Percentiles rank a stretch among this genome's conserved stretches.
Conservation (phyloP, 208 protist species). For the Crithidia bombi region DNA sequence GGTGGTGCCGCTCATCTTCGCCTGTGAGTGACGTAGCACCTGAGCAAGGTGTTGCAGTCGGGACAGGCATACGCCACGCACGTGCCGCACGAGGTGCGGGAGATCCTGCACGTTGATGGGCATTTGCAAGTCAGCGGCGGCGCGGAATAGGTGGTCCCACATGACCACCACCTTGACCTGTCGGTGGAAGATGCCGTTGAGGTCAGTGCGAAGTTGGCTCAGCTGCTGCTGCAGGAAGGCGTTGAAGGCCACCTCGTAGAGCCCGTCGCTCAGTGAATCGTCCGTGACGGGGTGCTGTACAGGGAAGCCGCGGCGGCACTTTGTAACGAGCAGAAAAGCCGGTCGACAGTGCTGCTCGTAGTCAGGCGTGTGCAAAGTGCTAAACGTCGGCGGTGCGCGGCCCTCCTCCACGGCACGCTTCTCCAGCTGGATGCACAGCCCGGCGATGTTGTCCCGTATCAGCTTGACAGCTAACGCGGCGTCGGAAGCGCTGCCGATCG, state of each 20-base stretch:
- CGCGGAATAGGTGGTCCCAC: constrained; percentile 65
- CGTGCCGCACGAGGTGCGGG: constrained; percentile 45
- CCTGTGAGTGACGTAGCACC: constrained; percentile 37
- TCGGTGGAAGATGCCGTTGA: constrained; percentile 52
- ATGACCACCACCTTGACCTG: constrained; percentile 61
- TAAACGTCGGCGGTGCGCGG: constrained; percentile 40
- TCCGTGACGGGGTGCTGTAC: constrained; percentile 9
- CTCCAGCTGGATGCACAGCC: constrained; percentile 73
- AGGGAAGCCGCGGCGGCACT: constrained; percentile 42
- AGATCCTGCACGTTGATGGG: constrained; percentile 40
- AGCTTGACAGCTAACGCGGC: constrained; percentile 30
- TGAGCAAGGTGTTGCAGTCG: constrained; percentile 58
- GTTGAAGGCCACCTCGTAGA: constrained; percentile 63
- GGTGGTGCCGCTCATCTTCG: constrained; percentile 4
- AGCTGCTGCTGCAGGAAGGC: constrained; percentile 57
- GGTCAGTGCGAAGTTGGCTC: constrained; percentile 36
- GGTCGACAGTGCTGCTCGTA: constrained; percentile 65
- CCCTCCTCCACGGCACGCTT: constrained; percentile 45
- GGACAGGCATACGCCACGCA: constrained; percentile 48
- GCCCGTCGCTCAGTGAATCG: constrained; percentile 50
- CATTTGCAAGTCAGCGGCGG: constrained; percentile 24
- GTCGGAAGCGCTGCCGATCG: constrained; percentile 11
- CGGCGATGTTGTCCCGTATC: constrained; percentile 66
- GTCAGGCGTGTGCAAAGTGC: constrained; percentile 44
- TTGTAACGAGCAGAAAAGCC: constrained; percentile 58